Percentiles rank a stretch among this genome's conserved stretches.
Evolutionary conservation across 257 asterid species (phyloP).

Genomic region (Oldenlandia corymbosa): DNA sequence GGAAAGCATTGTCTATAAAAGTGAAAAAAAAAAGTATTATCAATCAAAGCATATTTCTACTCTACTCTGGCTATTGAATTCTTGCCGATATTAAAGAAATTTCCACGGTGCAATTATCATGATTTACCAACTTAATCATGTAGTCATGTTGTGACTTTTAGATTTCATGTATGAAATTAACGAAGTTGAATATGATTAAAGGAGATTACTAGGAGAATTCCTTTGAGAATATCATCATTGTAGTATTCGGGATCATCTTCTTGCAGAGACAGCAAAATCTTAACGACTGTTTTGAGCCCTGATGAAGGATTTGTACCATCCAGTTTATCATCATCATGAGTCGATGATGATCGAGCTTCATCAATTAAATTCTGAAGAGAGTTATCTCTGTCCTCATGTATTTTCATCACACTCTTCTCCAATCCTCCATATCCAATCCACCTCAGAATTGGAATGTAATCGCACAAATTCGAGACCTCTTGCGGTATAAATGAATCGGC

Average conservation of each 20-base stretch:
- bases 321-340: not conserved
- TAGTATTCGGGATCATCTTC: slow-evolving; percentile 8
- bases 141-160: too few relatives aligned
- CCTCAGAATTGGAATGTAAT: slow-evolving; percentile 14
- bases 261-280: not conserved
- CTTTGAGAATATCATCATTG: slow-evolving; percentile 5
- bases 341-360: slow-evolving; percentile 1
- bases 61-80: too few relatives aligned
- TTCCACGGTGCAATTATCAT: too few relatives aligned
- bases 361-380: slow-evolving; percentile 13
- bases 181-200: not conserved
- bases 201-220: not conserved
- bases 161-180: too few relatives aligned
- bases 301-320: not conserved
- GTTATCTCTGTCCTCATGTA: not conserved
- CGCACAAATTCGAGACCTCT: slow-evolving; percentile 4
- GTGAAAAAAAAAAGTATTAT: too few relatives aligned
- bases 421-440: slow-evolving; percentile 8
- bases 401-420: not conserved
- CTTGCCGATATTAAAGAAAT: too few relatives aligned
- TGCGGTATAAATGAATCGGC: slow-evolving; percentile 28
- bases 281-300: not conserved
- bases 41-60: too few relatives aligned
- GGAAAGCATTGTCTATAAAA: not conserved
- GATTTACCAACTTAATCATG: too few relatives aligned